phyloP scores from a whole-genome alignment of 2,329 filamentous ascomycete species.

The Zasmidium cellare region DNA sequence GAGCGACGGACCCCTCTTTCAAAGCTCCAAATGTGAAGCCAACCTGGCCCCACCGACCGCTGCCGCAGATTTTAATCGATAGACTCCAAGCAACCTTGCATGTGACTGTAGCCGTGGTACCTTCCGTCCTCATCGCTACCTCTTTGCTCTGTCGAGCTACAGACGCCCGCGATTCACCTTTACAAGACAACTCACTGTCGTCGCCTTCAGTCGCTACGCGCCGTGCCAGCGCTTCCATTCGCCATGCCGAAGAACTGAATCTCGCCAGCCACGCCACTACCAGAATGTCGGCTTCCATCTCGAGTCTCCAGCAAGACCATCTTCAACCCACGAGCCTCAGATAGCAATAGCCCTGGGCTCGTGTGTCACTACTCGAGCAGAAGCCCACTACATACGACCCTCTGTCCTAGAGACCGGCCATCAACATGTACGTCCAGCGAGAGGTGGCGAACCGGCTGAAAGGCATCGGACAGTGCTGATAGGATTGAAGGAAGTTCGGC shows the following conservation, averaged over 20 bases:
- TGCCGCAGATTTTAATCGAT: not conserved
- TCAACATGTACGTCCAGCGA: slow-evolving; percentile 8
- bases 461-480: slow-evolving; percentile 9
- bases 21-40: not conserved
- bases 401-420: not conserved
- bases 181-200: too few relatives aligned
- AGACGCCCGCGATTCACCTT: too few relatives aligned
- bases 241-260: not conserved
- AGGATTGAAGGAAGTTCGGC: slow-evolving; percentile 83
- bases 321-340: slow-evolving; percentile 4
- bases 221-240: not conserved
- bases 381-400: slow-evolving; percentile 1
- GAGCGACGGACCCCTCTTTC: not conserved
- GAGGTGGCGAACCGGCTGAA: not conserved
- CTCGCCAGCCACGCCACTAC: not conserved
- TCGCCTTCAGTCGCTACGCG: not conserved
- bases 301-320: slow-evolving; percentile 1
- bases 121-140: not conserved
- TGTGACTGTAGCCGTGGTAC: not conserved
- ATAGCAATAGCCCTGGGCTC: not conserved
- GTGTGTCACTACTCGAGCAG: not conserved
- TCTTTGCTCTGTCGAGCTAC: too few relatives aligned
- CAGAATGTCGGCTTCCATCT: slow-evolving; percentile 8
- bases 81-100: not conserved
- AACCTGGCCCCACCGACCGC: not conserved